Percentiles rank a stretch among this genome's conserved stretches.
Conservation (phyloP, 257 asterid species). For the Leptodermis oblonga region DNA sequence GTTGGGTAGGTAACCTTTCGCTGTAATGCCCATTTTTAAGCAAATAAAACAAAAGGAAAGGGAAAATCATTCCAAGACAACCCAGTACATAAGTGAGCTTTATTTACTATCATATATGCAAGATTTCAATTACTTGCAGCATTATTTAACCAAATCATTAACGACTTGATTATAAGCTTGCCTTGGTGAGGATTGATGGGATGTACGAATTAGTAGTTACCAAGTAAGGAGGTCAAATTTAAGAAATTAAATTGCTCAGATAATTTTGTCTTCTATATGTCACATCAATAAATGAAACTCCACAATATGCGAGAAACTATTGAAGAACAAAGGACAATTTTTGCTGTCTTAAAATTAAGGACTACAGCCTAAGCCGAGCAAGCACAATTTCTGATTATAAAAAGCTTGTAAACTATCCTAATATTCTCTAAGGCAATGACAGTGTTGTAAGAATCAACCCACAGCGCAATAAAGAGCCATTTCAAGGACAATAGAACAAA, state of each 20-base stretch:
- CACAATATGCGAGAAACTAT: background rate
- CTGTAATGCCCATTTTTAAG: too few relatives aligned
- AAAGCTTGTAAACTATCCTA: background rate
- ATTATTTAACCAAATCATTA: constrained; percentile 90
- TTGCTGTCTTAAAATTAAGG: background rate
- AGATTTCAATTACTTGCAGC: too few relatives aligned
- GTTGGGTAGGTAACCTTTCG: too few relatives aligned
- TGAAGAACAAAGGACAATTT: background rate
- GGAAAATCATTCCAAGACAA: too few relatives aligned
- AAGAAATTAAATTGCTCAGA: background rate
- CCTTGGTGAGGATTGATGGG: constrained; percentile 95
- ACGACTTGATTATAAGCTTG: constrained; percentile 97
- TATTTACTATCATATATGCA: too few relatives aligned
- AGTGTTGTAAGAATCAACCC: background rate
- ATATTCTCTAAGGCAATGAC: background rate
- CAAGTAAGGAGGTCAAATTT: constrained; percentile 1
- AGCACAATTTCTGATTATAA: background rate
- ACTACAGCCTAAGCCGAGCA: background rate
- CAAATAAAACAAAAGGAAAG: too few relatives aligned
- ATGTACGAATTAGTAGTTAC: constrained; percentile 67
- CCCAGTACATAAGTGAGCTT: too few relatives aligned
- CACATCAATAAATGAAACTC: background rate
- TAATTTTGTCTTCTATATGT: background rate
- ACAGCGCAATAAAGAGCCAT: background rate
- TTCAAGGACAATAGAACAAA: background rate